Percentiles rank a stretch among this genome's conserved stretches.
phyloP scores from a whole-genome alignment of 2,329 filamentous ascomycete species.

The Nothophoma quercina region DNA sequence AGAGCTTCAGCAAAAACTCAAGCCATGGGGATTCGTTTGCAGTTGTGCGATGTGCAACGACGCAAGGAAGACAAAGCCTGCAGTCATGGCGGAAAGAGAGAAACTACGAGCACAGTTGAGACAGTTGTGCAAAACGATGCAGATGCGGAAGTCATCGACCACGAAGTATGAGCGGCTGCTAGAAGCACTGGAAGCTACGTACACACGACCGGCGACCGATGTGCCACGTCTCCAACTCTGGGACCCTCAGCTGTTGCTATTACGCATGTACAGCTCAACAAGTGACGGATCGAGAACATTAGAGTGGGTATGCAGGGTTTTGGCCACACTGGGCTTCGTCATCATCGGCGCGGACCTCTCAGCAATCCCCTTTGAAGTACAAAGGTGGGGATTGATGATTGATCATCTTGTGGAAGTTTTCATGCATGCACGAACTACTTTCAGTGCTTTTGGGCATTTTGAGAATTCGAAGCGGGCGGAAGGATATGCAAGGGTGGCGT shows the following conservation, averaged over 20 bases:
- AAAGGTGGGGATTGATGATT: not conserved
- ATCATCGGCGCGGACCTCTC: not conserved
- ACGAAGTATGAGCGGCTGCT: slow-evolving; percentile 1
- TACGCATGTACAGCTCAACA: slow-evolving; percentile 18
- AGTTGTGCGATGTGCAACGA: not conserved
- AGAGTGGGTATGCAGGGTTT: not conserved
- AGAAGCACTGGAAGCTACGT: slow-evolving; percentile 27
- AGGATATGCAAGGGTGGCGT: not conserved
- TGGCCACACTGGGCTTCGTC: not conserved
- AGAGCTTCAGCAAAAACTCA: not conserved
- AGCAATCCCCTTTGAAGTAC: not conserved
- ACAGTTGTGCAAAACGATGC: not conserved
- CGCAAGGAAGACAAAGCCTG: not conserved
- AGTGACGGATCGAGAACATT: not conserved
- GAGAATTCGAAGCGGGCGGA: not conserved
- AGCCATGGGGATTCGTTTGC: not conserved
- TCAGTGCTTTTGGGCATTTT: not conserved
- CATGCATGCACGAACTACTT: not conserved
- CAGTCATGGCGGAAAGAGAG: not conserved
- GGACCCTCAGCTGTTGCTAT: slow-evolving; percentile 24
- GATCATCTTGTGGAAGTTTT: not conserved
- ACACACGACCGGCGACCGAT: slow-evolving; percentile 20
- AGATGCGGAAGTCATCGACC: not conserved
- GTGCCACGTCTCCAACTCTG: slow-evolving; percentile 33
- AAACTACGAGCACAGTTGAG: not conserved